Conservation (phyloP, 208 protist species). For the Tritrichomonas foetus region DNA sequence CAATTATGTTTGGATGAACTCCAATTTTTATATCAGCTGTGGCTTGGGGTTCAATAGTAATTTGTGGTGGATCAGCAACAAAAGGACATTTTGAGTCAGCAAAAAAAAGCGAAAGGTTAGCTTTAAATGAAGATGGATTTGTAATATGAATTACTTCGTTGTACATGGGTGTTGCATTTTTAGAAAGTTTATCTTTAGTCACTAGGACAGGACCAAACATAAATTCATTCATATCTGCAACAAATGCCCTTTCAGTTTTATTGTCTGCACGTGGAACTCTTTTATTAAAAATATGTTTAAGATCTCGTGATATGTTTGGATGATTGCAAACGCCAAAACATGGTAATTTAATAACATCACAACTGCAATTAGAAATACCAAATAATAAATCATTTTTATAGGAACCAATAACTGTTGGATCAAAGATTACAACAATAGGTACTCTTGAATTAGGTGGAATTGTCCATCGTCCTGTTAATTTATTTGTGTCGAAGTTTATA, state of each 20-base stretch:
- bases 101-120: background rate
- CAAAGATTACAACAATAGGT: background rate
- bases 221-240: background rate
- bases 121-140: background rate
- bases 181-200: background rate
- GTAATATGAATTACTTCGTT: background rate
- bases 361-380: background rate
- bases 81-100: background rate
- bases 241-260: background rate
- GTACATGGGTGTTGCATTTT: background rate
- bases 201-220: background rate
- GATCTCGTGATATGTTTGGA: background rate
- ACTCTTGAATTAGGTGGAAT: background rate
- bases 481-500: background rate
- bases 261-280: background rate
- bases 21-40: background rate
- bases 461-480: constrained; percentile 4
- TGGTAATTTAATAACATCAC: background rate
- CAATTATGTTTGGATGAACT: background rate
- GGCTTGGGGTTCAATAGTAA: background rate
- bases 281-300: background rate
- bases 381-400: background rate
- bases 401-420: background rate
- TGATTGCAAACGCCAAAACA: background rate
- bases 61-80: background rate